Evolutionary conservation across 495 filamentous ascomycete species (phyloP).

Genomic region (Parachaetomium inaequale): DNA sequence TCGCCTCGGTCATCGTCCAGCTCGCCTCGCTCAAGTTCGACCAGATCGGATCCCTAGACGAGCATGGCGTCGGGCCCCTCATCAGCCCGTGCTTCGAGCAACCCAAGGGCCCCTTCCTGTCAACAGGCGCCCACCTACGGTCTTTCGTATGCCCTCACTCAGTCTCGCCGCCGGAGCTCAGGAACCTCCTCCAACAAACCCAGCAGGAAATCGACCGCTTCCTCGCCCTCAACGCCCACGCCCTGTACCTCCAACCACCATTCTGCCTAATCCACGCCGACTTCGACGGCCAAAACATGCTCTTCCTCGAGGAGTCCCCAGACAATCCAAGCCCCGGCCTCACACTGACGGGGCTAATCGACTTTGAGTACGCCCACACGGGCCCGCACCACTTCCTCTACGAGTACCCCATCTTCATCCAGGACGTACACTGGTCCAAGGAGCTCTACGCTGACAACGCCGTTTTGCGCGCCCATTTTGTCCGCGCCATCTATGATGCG

Average conservation of each 20-base stretch:
- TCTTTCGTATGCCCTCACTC: neutral
- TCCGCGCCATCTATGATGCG: neutral
- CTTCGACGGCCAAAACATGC: neutral
- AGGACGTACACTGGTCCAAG: constrained; percentile 4
- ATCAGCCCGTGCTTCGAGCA: constrained; percentile 6
- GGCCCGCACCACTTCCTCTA: constrained; percentile 6
- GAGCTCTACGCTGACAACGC: neutral
- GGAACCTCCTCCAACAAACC: neutral
- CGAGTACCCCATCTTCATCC: constrained; percentile 10
- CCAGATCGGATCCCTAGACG: constrained; percentile 9
- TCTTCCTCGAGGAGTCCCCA: constrained; percentile 2
- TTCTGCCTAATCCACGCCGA: constrained; percentile 2
- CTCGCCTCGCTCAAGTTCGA: constrained; percentile 7
- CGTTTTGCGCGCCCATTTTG: constrained; percentile 1
- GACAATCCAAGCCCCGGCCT: neutral
- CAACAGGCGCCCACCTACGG: neutral
- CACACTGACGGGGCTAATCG: neutral
- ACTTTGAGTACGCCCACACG: constrained; percentile 8
- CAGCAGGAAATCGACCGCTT: neutral
- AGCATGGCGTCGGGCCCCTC: constrained; percentile 4
- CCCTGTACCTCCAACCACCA: neutral
- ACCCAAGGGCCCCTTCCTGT: constrained; percentile 6
- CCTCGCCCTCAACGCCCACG: neutral
- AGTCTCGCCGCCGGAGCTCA: neutral
- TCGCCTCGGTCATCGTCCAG: constrained; percentile 1